Percentiles rank a stretch among this genome's conserved stretches.
Conservation (phyloP, 352 stramenopile genomes). For the Globisporangium cederbergense region DNA sequence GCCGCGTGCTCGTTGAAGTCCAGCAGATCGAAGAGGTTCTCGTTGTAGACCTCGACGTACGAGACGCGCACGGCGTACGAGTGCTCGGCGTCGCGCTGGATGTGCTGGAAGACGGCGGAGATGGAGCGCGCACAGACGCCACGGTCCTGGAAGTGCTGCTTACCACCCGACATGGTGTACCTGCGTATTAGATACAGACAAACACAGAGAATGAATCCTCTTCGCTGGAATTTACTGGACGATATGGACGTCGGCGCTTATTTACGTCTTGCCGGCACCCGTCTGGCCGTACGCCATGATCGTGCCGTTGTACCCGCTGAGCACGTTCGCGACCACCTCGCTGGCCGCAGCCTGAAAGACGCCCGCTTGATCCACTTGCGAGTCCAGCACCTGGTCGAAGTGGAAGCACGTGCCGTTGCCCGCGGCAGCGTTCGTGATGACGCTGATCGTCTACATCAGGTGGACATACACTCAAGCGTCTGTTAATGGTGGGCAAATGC, state of each 20-base stretch:
- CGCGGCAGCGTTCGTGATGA: constrained; percentile 48
- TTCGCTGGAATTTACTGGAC: no score
- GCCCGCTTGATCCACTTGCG: constrained; percentile 39
- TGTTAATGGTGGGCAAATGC: neutral
- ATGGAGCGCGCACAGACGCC: constrained; percentile 60
- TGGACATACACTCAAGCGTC: neutral
- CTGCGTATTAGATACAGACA: no score
- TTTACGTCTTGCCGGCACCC: constrained; percentile 66
- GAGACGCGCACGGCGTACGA: constrained; percentile 58
- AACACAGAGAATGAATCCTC: no score
- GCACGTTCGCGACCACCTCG: constrained; percentile 58
- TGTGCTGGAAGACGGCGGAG: constrained; percentile 49
- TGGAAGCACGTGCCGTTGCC: constrained; percentile 56
- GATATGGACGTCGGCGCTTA: no score
- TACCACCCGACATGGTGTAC: constrained; percentile 61
- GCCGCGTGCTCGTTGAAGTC: constrained; percentile 19
- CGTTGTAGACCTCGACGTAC: constrained; percentile 91
- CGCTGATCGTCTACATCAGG: constrained; percentile 45
- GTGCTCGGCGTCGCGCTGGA: constrained; percentile 44
- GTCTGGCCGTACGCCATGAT: constrained; percentile 78
- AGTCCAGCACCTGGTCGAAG: constrained; percentile 59
- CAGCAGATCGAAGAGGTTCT: constrained; percentile 86
- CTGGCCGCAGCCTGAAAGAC: constrained; percentile 39
- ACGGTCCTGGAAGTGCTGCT: constrained; percentile 51
- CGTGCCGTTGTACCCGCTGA: constrained; percentile 74